Percentiles rank a stretch among this genome's conserved stretches.
These are phyloP conservation scores for Trapa incisa DNA, from an alignment of 345 rosid genomes.

Conservation along the genomic window DNA sequence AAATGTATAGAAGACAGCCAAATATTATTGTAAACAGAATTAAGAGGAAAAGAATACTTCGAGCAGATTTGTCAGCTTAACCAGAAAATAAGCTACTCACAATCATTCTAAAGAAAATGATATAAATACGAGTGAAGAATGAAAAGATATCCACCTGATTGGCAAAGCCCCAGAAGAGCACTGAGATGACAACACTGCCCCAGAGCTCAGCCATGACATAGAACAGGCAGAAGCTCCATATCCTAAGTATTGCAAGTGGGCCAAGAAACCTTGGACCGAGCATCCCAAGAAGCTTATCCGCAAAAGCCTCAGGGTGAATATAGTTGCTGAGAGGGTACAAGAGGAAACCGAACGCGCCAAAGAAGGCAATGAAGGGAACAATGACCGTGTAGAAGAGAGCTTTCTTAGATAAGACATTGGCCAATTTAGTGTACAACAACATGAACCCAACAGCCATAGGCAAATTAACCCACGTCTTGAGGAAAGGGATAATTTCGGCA, in stretches of 20 bases:
- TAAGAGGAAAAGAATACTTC: not conserved
- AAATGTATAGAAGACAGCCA: too few relatives aligned
- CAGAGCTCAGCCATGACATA: constrained; percentile 99
- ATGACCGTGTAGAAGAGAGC: constrained; percentile 80
- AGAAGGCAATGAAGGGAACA: constrained; percentile 78
- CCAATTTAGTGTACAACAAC: constrained; percentile 65
- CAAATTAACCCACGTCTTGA: constrained; percentile 95
- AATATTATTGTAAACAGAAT: not conserved
- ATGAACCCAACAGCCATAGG: constrained; percentile 98
- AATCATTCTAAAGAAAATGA: not conserved
- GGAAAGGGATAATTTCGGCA: constrained; percentile 86
- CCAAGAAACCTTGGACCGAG: constrained; percentile 96
- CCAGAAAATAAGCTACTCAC: not conserved
- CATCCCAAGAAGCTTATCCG: constrained; percentile 59
- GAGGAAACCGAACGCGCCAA: constrained; percentile 84
- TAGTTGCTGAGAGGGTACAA: constrained; percentile 72
- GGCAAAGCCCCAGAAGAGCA: constrained; percentile 96
- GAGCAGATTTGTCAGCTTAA: not conserved
- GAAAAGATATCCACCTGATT: constrained; percentile 50
- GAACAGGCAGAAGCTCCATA: constrained; percentile 94
- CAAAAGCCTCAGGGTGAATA: constrained; percentile 73
- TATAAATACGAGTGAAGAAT: not conserved
- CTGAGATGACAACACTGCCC: constrained; percentile 95
- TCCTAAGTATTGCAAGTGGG: constrained; percentile 88
- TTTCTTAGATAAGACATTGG: constrained; percentile 69